phyloP scores from a whole-genome alignment of 441 rosid genomes.

The Jatropha podagrica region DNA sequence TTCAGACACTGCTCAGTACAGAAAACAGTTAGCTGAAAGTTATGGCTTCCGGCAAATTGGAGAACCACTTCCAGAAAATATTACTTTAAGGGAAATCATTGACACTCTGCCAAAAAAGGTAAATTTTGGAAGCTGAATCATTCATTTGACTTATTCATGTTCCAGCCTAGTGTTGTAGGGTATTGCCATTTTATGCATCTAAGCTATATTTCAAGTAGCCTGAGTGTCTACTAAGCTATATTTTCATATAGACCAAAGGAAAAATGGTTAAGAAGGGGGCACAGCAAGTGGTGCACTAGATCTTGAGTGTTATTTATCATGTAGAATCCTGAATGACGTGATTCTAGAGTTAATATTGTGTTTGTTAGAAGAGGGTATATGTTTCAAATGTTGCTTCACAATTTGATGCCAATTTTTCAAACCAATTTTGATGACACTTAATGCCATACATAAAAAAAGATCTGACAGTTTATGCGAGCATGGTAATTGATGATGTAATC shows the following conservation, averaged over 20 bases:
- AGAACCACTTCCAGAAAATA: slow-evolving; percentile 74
- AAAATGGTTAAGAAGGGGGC: neutral
- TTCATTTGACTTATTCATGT: neutral
- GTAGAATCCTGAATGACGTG: slow-evolving; percentile 7
- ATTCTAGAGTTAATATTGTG: neutral
- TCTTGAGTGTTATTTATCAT: neutral
- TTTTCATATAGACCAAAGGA: neutral
- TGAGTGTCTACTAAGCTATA: neutral
- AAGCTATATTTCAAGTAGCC: neutral
- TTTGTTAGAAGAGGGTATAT: neutral
- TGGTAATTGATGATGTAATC: neutral
- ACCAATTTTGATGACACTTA: neutral
- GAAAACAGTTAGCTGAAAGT: slow-evolving; percentile 65
- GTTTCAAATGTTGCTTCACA: slow-evolving; percentile 1
- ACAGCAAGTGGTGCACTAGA: neutral
- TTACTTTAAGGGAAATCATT: slow-evolving; percentile 70
- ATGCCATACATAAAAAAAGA: neutral
- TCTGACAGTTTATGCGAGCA: no score
- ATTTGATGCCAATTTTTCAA: neutral
- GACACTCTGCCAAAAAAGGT: slow-evolving; percentile 85
- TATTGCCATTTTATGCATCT: neutral
- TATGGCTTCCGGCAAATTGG: slow-evolving; percentile 89
- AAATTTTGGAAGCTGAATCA: slow-evolving; percentile 1
- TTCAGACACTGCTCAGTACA: slow-evolving; percentile 55
- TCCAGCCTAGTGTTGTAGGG: neutral